These are phyloP conservation scores for Lachnellula subtilissima DNA, from an alignment of 2,329 filamentous ascomycete species.

Conservation along the genomic window DNA sequence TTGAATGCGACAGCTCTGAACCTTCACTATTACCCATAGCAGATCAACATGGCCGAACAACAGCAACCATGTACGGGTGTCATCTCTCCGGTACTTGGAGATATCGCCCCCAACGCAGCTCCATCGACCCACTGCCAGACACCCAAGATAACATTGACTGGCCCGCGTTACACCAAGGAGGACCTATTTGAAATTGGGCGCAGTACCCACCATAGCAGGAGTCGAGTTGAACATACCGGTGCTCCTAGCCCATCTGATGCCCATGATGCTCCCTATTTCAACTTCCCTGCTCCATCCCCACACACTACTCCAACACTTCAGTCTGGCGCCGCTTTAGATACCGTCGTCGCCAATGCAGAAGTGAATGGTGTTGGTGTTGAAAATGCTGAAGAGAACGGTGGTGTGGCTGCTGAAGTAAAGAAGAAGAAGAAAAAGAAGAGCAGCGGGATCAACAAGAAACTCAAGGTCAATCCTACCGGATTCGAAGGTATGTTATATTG, in stretches of 20 bases:
- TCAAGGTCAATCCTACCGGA: slow-evolving; percentile 45
- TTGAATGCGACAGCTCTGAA: no score
- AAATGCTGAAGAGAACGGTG: not conserved
- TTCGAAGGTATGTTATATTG: slow-evolving; percentile 55
- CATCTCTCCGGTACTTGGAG: slow-evolving; percentile 23
- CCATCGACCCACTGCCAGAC: no score
- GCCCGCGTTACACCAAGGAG: slow-evolving; percentile 16
- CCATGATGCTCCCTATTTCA: no score
- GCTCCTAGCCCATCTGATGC: no score
- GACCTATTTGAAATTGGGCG: not conserved
- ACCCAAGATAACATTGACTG: slow-evolving; percentile 3
- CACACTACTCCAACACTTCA: no score
- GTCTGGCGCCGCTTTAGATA: not conserved
- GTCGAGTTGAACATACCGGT: no score
- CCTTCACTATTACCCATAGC: no score
- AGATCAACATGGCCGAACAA: no score
- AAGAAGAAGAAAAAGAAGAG: slow-evolving; percentile 41
- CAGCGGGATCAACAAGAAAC: slow-evolving; percentile 33
- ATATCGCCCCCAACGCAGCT: slow-evolving; percentile 19
- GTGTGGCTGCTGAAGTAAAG: slow-evolving; percentile 1
- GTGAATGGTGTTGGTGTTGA: not conserved
- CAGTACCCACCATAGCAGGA: no score
- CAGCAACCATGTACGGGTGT: slow-evolving; percentile 5
- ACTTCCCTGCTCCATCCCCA: no score
- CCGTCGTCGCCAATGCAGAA: not conserved